Evolutionary conservation across 2,329 filamentous ascomycete species (phyloP).

Genomic region (Calycina herbarum): DNA sequence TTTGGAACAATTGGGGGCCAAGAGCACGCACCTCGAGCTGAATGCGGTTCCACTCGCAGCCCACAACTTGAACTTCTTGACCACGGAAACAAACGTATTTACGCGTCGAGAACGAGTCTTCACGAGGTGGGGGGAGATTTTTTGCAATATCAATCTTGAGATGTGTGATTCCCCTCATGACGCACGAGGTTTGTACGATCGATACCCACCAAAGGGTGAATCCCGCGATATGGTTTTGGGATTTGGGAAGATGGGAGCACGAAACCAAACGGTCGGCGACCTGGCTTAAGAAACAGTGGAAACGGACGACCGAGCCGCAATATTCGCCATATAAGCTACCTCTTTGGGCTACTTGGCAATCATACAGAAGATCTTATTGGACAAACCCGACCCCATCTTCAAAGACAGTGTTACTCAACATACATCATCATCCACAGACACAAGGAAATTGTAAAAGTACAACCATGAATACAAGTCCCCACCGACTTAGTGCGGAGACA

Average conservation of each 20-base stretch:
- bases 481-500: conserved; percentile 6
- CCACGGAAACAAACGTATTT: background rate
- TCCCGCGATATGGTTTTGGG: conserved; percentile 5
- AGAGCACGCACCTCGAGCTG: background rate
- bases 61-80: background rate
- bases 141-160: conserved; percentile 5
- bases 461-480: background rate
- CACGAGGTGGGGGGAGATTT: background rate
- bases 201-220: background rate
- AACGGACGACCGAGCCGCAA: background rate
- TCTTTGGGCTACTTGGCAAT: background rate
- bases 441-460: background rate
- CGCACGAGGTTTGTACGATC: background rate
- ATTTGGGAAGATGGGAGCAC: background rate
- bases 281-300: background rate
- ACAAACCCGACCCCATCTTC: background rate
- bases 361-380: background rate
- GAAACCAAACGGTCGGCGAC: conserved; percentile 3
- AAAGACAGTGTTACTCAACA: background rate
- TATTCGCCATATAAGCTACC: background rate
- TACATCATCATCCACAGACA: background rate
- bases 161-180: background rate
- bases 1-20: conserved; percentile 1
- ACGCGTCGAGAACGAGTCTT: background rate
- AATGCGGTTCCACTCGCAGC: background rate